phyloP scores from a whole-genome alignment of 208 protist species.

The Leishmania major region DNA sequence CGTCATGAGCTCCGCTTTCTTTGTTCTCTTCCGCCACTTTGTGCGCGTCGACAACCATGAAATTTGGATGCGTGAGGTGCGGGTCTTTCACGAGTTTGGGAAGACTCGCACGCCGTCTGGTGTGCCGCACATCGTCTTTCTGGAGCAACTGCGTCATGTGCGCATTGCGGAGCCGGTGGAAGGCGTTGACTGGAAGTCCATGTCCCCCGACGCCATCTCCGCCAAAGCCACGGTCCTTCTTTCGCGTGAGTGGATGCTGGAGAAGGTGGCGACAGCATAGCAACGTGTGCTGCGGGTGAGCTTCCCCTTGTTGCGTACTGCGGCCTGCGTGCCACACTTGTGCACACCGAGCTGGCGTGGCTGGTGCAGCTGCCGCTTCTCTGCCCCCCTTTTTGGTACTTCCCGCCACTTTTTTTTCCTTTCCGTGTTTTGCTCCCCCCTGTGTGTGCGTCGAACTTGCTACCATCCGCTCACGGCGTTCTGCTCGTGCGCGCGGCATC shows the following conservation, averaged over 20 bases:
- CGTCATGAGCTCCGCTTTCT: slow-evolving; percentile 76
- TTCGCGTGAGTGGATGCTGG: slow-evolving; percentile 37
- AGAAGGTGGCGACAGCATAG: not conserved
- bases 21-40: slow-evolving; percentile 77
- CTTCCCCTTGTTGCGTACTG: not conserved
- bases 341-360: too few species aligned
- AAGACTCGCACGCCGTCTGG: slow-evolving; percentile 20
- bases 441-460: not conserved
- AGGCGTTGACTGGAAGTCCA: slow-evolving; percentile 35
- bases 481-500: not conserved
- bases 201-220: slow-evolving; percentile 44
- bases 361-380: slow-evolving; percentile 1
- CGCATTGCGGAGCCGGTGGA: slow-evolving; percentile 36
- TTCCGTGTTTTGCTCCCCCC: not conserved
- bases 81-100: slow-evolving; percentile 77
- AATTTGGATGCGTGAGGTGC: slow-evolving; percentile 76
- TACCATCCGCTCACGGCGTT: not conserved
- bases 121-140: slow-evolving; percentile 61
- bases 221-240: slow-evolving; percentile 28
- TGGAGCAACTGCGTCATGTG: slow-evolving; percentile 52
- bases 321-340: not conserved
- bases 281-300: not conserved
- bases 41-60: slow-evolving; percentile 63
- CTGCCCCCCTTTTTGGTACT: not conserved
- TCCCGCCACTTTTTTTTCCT: not conserved